Base-by-base conservation (phyloP, 768 basidiomycete species). In the Boletus huronensis region DNA sequence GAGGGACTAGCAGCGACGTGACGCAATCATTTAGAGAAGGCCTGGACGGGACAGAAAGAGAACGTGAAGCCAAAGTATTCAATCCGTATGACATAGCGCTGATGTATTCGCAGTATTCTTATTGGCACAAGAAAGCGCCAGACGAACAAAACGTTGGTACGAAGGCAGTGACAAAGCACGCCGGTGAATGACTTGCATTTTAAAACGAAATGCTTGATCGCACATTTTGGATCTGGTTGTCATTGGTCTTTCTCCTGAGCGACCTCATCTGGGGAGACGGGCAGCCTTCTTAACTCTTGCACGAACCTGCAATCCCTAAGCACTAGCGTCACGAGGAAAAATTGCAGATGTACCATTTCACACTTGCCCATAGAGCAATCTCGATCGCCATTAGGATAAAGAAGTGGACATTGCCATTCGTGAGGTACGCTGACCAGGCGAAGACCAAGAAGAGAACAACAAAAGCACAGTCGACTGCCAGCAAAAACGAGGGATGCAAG, bases 11-110 rank as follows among this genome's bases (percentile, higher is more conserved):
- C 7, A 82, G 79, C 14, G 85, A 87, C 58, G 66, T 74, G 1
- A 83, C 90, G 6, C 86, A 88, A 58, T 74, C 81, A 13, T 98
- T 98, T 64, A 77, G 92, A 59, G 94, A 96, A 69, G 95, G 94
- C 1, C 80, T 98, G 55, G 94, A 98, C 52, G 84, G 82, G n/a
- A 91, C 90, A 14, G 94, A 98, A 68, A 81, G 95, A 58, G 93
- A 96, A 76, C 61, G 94, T 96, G 67, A 78, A 85, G 77, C n/a
- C 48, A 34, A 43, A 32, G 21, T 44, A 21, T 49, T 52, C 16
- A 13, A 47, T 52, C 23, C n/a, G 38, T 29, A 31, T 13, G 25
- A 29, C 21, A 44, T 39, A 26, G 43, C 29, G 34, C 53, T 60
- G 60, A 59, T 60, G 39, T 23, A 28, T 42, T 31, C 29, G 17